A percentile compares a stretch with the other conserved stretches of the same genome.
phyloP scores from a whole-genome alignment of 805 yeast species.

The Suhomyces vadensis region DNA sequence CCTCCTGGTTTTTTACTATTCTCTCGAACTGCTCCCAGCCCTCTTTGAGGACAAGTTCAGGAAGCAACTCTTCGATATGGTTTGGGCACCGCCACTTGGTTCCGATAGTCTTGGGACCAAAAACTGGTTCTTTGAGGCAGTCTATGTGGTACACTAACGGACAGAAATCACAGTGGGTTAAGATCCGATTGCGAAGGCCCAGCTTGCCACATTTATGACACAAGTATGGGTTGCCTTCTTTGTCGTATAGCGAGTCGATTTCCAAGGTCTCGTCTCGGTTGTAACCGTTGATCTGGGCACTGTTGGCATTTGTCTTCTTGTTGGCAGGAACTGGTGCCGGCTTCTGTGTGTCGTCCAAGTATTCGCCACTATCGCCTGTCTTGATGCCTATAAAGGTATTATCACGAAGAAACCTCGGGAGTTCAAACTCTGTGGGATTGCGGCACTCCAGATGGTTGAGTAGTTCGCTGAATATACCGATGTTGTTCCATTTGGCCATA shows the following conservation, averaged over 20 bases:
- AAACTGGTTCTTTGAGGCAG: constrained; percentile 75
- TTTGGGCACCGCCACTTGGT: constrained; percentile 90
- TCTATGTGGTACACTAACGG: constrained; percentile 84
- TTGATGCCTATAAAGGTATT: constrained; percentile 66
- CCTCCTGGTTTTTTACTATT: not conserved
- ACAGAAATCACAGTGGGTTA: constrained; percentile 83
- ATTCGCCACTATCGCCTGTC: constrained; percentile 70
- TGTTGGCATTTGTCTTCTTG: constrained; percentile 23
- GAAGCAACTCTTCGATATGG: constrained; percentile 60
- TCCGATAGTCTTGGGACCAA: constrained; percentile 71
- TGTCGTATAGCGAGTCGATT: constrained; percentile 65
- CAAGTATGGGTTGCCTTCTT: constrained; percentile 63
- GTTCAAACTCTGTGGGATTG: constrained; percentile 39
- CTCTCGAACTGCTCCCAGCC: not conserved
- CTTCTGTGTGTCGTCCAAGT: constrained; percentile 50
- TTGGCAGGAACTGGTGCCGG: constrained; percentile 46
- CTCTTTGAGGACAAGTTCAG: constrained; percentile 23
- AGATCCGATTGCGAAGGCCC: constrained; percentile 53
- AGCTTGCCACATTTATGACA: constrained; percentile 79
- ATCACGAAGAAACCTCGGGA: constrained; percentile 72
- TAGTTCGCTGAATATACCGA: constrained; percentile 57
- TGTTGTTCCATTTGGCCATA: constrained; percentile 25
- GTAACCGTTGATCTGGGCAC: constrained; percentile 35
- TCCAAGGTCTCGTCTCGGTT: constrained; percentile 53
- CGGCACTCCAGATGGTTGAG: constrained; percentile 66